These are phyloP conservation scores for Camelina hispida DNA, from an alignment of 345 rosid species.

Conservation along the genomic window DNA sequence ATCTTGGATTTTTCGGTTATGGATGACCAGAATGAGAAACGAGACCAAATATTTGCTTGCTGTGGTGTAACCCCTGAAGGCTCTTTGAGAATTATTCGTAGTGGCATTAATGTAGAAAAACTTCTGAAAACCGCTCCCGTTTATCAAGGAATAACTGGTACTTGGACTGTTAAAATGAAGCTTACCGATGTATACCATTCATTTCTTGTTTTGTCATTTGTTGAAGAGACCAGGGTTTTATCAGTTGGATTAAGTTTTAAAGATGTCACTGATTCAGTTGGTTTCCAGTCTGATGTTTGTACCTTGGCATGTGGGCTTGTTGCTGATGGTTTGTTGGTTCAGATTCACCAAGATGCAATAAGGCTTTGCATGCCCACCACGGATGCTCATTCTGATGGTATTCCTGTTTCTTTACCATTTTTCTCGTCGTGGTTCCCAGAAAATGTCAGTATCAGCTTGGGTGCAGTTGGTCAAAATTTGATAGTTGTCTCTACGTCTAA, in stretches of 20 bases:
- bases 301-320: conserved; percentile 95
- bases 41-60: conserved; percentile 91
- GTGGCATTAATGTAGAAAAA: conserved; percentile 86
- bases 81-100: conserved; percentile 86
- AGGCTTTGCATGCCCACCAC: conserved; percentile 86
- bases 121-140: conserved; percentile 82
- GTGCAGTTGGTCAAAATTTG: conserved; percentile 81
- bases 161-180: conserved; percentile 89
- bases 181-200: conserved; percentile 76
- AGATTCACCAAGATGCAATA: conserved; percentile 84
- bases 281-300: conserved; percentile 91
- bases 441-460: conserved; percentile 80
- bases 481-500: conserved; percentile 88
- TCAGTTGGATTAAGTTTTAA: conserved; percentile 94
- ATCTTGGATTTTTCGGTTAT: conserved; percentile 90
- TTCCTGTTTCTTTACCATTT: conserved; percentile 70
- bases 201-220: conserved; percentile 92
- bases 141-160: conserved; percentile 93
- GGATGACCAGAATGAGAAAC: conserved; percentile 85
- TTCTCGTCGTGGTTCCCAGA: conserved; percentile 83
- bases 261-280: conserved; percentile 95
- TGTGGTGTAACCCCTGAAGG: conserved; percentile 98
- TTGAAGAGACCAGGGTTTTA: conserved; percentile 94
- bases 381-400: conserved; percentile 84
- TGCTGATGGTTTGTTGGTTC: conserved; percentile 80